Evolutionary conservation across 192 early-diverging fungal species (phyloP), one percentile per base, ranked within the genome.

Genomic region (Entomortierella chlamydospora): DNA sequence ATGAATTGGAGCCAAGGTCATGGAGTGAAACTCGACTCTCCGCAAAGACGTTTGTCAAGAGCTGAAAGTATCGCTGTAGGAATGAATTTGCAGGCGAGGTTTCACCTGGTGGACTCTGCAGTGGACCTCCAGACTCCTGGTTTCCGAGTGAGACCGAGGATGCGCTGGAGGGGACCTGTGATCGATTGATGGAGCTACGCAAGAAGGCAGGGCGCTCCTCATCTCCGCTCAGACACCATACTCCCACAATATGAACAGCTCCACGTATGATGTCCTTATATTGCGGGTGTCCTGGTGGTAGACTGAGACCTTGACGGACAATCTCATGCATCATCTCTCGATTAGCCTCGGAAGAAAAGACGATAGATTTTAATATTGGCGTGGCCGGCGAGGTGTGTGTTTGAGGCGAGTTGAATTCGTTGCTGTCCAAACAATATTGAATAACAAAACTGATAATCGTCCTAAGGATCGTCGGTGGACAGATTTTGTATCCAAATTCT

Each of bases 291-390:
- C 72, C 83, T 53, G 74, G 82, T 10, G 94, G 94, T 18, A 92
- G 30, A 43, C 90, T 61, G n/a, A 95, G 65, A 6, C 86, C 82
- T 73, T 96, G 94, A 51, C 90, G 73, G 3, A 95, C 59, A 47
- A 92, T 83, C 68, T 96, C 94, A 70, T 96, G 93, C 23, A 93
- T 81, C 37, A 94, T 84, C 70, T 95, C 93, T 2, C 93, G 68
- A 53, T 91, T 92, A 43, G 81, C 83, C 45, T 88, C 83, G 1
- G 83, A 82, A 1, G 82, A 82, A 23, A 85, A 72, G 5, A 90
- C 83, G 41, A 90, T 88, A 0, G 86, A 88, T 52, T 89, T 90
- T 18, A 90, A 66, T 31, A 90, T 89, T 4, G 87, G 88, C 1
- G 86, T 88, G 10, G 87, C 87, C 2, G 89, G 89, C 23, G 88